phyloP scores from a whole-genome alignment of 2,329 filamentous ascomycete genomes.

The Nothophaeocryptopus gaeumannii region DNA sequence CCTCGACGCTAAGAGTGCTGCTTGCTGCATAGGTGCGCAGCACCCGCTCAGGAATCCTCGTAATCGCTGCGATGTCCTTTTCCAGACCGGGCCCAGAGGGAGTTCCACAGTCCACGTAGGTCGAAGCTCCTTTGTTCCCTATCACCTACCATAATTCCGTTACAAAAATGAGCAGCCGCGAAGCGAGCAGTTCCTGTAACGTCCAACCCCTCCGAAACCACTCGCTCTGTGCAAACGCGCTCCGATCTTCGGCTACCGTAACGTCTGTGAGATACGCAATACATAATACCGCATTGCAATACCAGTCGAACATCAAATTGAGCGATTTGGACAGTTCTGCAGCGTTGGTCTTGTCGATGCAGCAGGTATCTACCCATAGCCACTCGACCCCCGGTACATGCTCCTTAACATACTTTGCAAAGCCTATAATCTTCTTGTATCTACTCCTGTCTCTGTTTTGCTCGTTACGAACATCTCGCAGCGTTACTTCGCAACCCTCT shows the following conservation, averaged over 20 bases:
- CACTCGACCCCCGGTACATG: slow-evolving; percentile 16
- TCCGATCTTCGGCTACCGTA: not conserved
- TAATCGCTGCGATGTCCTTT: slow-evolving; percentile 11
- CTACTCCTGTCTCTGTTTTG: slow-evolving; percentile 12
- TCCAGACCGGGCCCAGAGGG: slow-evolving; percentile 9
- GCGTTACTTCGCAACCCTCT: slow-evolving; percentile 10
- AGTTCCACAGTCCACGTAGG: not conserved
- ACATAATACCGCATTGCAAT: slow-evolving; percentile 20
- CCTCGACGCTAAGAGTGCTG: slow-evolving; percentile 4
- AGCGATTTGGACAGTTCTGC: slow-evolving; percentile 23
- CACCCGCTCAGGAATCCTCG: slow-evolving; percentile 15
- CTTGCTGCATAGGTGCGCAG: slow-evolving; percentile 16
- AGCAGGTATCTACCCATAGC: slow-evolving; percentile 28
- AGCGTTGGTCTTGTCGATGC: slow-evolving; percentile 23
- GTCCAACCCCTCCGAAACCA: slow-evolving; percentile 28
- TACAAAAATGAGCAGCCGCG: slow-evolving; percentile 19
- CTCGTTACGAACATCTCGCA: slow-evolving; percentile 14
- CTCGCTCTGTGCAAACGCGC: slow-evolving; percentile 12
- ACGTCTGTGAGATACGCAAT: slow-evolving; percentile 24
- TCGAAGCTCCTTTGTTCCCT: slow-evolving; percentile 27
- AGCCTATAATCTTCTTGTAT: slow-evolving; percentile 21
- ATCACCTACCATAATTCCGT: slow-evolving; percentile 23
- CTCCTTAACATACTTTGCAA: slow-evolving; percentile 18
- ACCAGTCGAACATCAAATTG: slow-evolving; percentile 28
- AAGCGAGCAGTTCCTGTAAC: slow-evolving; percentile 26